These are phyloP conservation scores for Boeremia exigua DNA, from an alignment of 2,329 filamentous ascomycete genomes.

Conservation along the genomic window DNA sequence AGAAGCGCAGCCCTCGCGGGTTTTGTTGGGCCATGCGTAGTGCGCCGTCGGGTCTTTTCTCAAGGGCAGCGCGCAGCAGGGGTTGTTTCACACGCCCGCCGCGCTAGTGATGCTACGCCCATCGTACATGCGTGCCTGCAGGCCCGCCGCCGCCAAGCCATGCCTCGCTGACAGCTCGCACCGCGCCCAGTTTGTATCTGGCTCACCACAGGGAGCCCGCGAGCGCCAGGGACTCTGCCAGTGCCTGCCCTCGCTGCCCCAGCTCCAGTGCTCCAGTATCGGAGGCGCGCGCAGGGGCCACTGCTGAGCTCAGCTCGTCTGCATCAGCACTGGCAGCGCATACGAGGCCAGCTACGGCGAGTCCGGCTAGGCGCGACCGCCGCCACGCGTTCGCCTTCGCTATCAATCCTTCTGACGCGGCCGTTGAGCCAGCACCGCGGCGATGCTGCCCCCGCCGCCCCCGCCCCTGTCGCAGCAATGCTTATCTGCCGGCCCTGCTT, in stretches of 20 bases:
- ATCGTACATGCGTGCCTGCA: not conserved
- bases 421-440: not conserved
- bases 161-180: not conserved
- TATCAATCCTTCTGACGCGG: constrained; percentile 8
- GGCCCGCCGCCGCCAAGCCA: not conserved
- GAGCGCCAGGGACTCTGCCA: no score
- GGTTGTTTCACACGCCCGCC: constrained; percentile 14
- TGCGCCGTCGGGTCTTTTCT: constrained; percentile 3
- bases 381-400: constrained; percentile 14
- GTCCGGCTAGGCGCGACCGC: constrained; percentile 6
- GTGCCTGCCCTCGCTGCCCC: no score
- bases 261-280: no score
- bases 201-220: no score
- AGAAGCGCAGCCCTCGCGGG: constrained; percentile 4
- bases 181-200: not conserved
- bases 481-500: not conserved
- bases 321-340: not conserved
- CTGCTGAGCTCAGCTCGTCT: constrained; percentile 3
- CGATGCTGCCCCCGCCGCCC: not conserved
- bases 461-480: not conserved
- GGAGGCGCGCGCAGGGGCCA: not conserved
- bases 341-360: not conserved
- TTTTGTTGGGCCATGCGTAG: constrained; percentile 14
- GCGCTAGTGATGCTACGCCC: constrained; percentile 3
- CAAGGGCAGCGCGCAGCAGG: constrained; percentile 16